Evolutionary conservation across 2,329 filamentous ascomycete genomes (phyloP).

Genomic region (Fusarium sp.): DNA sequence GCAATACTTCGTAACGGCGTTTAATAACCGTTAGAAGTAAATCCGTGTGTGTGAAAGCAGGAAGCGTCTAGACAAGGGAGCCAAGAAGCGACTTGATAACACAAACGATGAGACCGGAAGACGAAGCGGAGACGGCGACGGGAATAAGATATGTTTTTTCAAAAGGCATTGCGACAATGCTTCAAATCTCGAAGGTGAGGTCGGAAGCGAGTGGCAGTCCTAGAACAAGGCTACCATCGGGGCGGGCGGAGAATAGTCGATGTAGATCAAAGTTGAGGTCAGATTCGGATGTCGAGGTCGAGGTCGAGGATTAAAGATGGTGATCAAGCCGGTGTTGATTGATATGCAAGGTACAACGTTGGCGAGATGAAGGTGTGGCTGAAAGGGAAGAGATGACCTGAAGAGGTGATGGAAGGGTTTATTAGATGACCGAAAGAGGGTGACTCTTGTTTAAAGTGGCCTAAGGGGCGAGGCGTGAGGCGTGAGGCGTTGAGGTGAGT

Average conservation of each 20-base stretch:
- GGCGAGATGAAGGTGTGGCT: conserved; percentile 47
- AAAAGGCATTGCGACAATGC: conserved; percentile 71
- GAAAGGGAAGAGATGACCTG: conserved; percentile 40
- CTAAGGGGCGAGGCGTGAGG: conserved; percentile 54
- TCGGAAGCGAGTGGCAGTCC: conserved; percentile 50
- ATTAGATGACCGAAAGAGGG: conserved; percentile 48
- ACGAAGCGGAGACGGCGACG: conserved; percentile 76
- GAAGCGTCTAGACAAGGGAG: conserved; percentile 60
- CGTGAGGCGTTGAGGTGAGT: conserved; percentile 46
- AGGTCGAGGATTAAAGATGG: conserved; percentile 30
- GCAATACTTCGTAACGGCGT: conserved; percentile 60
- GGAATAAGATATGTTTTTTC: conserved; percentile 65
- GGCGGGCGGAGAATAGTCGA: conserved; percentile 25
- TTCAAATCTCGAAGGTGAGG: conserved; percentile 48
- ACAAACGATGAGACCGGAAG: conserved; percentile 71
- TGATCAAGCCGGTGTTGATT: conserved; percentile 40
- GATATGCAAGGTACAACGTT: conserved; percentile 52
- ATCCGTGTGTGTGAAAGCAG: conserved; percentile 59
- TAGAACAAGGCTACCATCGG: conserved; percentile 56
- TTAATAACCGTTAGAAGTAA: conserved; percentile 55
- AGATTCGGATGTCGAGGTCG: conserved; percentile 23
- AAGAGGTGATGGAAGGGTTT: conserved; percentile 48
- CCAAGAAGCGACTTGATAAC: conserved; percentile 62
- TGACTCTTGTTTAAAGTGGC: conserved; percentile 55
- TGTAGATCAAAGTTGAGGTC: conserved; percentile 20